Base-by-base conservation (phyloP, 176 grass and related monocot genomes). In the Eragrostis curvula region DNA sequence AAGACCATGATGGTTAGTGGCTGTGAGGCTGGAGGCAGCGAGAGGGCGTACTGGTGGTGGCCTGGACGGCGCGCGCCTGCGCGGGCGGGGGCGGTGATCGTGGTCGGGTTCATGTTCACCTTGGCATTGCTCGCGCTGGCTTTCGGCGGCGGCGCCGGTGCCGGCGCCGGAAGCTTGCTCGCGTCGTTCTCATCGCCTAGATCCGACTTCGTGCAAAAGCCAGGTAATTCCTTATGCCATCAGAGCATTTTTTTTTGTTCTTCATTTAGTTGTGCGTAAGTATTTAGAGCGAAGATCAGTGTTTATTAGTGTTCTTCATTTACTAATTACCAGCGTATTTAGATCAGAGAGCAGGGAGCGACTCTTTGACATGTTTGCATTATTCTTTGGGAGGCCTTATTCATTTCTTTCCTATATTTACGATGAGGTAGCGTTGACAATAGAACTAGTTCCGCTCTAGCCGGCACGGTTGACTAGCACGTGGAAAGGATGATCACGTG, bases 41-140 rank as follows among this genome's bases (percentile, higher is more conserved):
- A n/a, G n/a, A n/a, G n/a, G n/a, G n/a, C n/a, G n/a, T n/a, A n/a
- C n/a, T n/a, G n/a, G n/a, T n/a, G n/a, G n/a, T n/a, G n/a, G n/a
- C n/a, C n/a, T n/a, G n/a, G n/a, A n/a, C n/a, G n/a, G n/a, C n/a
- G 32, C 24, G 9, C 20, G 52, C 17, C 5, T 24, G 66, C 25
- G n/a, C 45, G n/a, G 24, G 29, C 25, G 18, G 82, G 70, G 77
- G 25, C 64, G 68, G 52, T 79, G 77, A 20, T 45, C 1, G 70
- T 21, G 0, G 13, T 81, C 7, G 53, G 20, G 32, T 36, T 75
- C 70, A 2, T 89, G 24, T 53, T 1, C 30, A 36, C 45, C 77
- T 9, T 81, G 24, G 20, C 69, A 71, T 25, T 85, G 70, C 45
- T 85, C 7, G 36, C 61, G 2, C 15, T 81, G 24, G 1, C 28